Evolutionary conservation across 352 stramenopile genomes (phyloP).

Genomic region (Pythium brassicae): DNA sequence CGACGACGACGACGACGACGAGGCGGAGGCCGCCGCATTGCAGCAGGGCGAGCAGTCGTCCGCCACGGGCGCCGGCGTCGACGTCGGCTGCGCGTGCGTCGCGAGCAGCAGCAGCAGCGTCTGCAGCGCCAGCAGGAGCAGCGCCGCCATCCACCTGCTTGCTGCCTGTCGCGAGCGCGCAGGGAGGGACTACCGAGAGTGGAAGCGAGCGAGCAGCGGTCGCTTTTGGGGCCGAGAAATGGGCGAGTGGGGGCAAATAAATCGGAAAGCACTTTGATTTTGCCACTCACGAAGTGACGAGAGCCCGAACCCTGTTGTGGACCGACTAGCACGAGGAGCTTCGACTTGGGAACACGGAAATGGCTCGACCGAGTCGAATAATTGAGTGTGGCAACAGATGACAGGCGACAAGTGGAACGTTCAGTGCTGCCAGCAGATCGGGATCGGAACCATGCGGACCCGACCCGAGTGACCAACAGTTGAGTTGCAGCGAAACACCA

Average conservation of each 20-base stretch:
- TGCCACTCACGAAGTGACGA: not conserved
- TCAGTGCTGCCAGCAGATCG: not conserved
- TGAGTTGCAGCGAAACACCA: too few species aligned
- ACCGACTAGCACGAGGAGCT: too few species aligned
- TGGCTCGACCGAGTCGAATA: too few species aligned
- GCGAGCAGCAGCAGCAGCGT: not conserved
- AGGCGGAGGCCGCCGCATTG: not conserved
- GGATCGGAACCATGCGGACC: not conserved
- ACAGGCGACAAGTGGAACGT: not conserved
- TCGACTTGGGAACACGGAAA: too few species aligned
- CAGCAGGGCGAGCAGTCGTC: constrained; percentile 73
- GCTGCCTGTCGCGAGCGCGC: not conserved
- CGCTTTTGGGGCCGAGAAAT: not conserved
- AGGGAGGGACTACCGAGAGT: too few species aligned
- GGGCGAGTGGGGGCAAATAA: not conserved
- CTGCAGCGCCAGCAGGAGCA: not conserved
- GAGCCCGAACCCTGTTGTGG: not conserved
- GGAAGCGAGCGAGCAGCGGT: not conserved
- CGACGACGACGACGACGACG: not conserved
- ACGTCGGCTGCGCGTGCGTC: constrained; percentile 2
- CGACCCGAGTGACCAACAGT: too few species aligned
- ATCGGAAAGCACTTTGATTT: not conserved
- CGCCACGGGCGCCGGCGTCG: constrained; percentile 12
- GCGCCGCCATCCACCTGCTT: constrained; percentile 1
- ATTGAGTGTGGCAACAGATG: not conserved